Conservation (phyloP, 2,329 filamentous ascomycete genomes). For the Helotiales sp. region DNA sequence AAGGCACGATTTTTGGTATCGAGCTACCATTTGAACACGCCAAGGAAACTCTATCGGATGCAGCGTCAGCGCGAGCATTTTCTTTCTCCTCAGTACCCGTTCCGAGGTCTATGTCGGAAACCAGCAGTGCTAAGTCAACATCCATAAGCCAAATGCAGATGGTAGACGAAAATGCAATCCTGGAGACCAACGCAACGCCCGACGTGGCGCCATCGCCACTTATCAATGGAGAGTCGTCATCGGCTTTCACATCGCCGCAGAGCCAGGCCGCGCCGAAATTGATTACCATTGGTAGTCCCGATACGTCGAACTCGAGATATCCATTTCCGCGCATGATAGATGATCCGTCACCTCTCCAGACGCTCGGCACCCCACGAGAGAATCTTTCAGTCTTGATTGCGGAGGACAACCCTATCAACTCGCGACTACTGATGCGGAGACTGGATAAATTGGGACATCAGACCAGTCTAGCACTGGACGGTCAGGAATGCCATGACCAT, state of each 20-base stretch:
- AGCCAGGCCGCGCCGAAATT: neutral
- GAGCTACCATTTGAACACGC: constrained; percentile 27
- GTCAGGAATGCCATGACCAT: constrained; percentile 72
- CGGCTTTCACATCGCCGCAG: neutral
- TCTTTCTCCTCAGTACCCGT: neutral
- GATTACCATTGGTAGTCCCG: neutral
- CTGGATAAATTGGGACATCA: constrained; percentile 70
- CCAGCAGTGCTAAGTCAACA: neutral
- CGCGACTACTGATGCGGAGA: constrained; percentile 75
- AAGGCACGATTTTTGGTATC: constrained; percentile 27
- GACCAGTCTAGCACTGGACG: constrained; percentile 72
- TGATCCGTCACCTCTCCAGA: neutral
- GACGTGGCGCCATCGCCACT: neutral
- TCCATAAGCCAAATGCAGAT: neutral
- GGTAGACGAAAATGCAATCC: neutral
- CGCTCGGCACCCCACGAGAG: neutral
- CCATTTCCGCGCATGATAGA: neutral
- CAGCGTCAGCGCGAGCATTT: neutral
- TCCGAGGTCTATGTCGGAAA: neutral
- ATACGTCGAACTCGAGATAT: neutral
- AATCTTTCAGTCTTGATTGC: constrained; percentile 64
- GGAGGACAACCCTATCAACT: constrained; percentile 80
- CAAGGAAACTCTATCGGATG: neutral
- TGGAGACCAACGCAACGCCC: neutral
- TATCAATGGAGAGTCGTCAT: neutral